Evolutionary conservation across 2,329 filamentous ascomycete genomes (phyloP).

Genomic region (Calonectria ilicicola): DNA sequence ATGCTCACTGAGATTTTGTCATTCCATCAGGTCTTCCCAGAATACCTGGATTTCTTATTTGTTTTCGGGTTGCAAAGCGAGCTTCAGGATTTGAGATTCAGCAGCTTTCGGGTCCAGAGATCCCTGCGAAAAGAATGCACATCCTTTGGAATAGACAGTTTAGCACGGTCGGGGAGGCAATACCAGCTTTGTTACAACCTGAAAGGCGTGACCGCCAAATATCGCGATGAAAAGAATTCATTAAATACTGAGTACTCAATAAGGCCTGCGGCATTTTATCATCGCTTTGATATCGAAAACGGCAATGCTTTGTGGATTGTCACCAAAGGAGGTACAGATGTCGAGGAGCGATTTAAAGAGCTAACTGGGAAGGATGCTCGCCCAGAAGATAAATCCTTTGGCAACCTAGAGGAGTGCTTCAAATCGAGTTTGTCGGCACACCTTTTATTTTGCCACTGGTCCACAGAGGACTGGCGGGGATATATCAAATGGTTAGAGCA

Average conservation of each 20-base stretch:
- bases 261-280: slow-evolving; percentile 5
- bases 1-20: slow-evolving; percentile 14
- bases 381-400: slow-evolving; percentile 14
- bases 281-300: slow-evolving; percentile 12
- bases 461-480: slow-evolving; percentile 8
- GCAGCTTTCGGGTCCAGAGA: slow-evolving; percentile 12
- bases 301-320: slow-evolving; percentile 17
- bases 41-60: slow-evolving; percentile 9
- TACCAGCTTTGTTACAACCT: slow-evolving; percentile 20
- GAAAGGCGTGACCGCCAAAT: slow-evolving; percentile 5
- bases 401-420: neutral
- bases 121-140: neutral
- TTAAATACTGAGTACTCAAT: neutral
- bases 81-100: slow-evolving; percentile 3
- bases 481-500: slow-evolving; percentile 6
- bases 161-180: slow-evolving; percentile 13
- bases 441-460: slow-evolving; percentile 16
- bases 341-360: neutral
- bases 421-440: slow-evolving; percentile 12
- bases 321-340: neutral
- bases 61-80: slow-evolving; percentile 14
- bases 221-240: neutral
- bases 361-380: slow-evolving; percentile 4
- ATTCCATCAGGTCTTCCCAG: slow-evolving; percentile 16
- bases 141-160: neutral